Evolutionary conservation across 305 asterid species (phyloP), one percentile per base, ranked within the genome.

Genomic region (Caryopteris hybrid): DNA sequence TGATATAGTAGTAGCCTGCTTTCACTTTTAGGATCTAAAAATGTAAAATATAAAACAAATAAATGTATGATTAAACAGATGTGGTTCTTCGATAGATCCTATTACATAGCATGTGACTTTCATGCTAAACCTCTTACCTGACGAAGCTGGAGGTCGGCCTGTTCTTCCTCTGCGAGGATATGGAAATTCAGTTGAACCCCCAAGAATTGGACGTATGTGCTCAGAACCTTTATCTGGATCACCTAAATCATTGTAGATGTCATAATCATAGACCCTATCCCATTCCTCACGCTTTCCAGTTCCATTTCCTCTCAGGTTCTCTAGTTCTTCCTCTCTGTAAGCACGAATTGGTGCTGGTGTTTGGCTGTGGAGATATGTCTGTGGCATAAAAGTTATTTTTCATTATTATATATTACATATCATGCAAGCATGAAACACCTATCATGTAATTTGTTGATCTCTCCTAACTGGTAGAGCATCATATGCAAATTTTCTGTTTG

Each of bases 121-220:
- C 41, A 31, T 23, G 27, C 21, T 33, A 51, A 45, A 39, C 31
- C 25, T 52, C 61, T 61, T 70, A 84, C 89, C 89, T 56, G 86
- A 53, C 58, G 77, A 71, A 66, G 89, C 66, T 16, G 81, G 81
- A 23, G 86, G 69, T 6, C 96, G 78, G 7, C 94, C 94, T 1
- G 96, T 89, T 81, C 96, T 86, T 68, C 88, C 86, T 79, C 96
- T 81, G n/a, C 96, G 89, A 64, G 96, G 96, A 68, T 86, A 89
- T 1, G 96, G 94, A 39, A 62, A 83, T 34, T 86, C 88, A 22
- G 68, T 13, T 0, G 91, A 78, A 14, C 94, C 94, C 12, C 96
- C 96, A 31, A 86, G 84, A 14, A 79, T 73, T 4, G 69, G 82
- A 38, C 96, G 86, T 5, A 72, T 81, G 52, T 80, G 73, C 14